phyloP scores from a whole-genome alignment of 305 asterid species.

The Fraxinus baroniana region DNA sequence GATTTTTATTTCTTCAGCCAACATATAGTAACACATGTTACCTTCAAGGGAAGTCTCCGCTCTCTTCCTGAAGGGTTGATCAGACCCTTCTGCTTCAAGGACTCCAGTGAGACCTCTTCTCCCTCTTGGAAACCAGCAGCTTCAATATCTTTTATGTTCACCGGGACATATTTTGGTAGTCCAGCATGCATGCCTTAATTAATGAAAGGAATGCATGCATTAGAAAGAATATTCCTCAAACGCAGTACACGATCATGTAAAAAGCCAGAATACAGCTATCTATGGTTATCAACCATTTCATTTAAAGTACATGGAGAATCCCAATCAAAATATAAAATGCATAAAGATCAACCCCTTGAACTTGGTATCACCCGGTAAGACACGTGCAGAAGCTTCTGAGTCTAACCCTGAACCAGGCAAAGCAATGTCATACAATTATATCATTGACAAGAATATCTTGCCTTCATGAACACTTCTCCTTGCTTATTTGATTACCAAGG shows the following conservation, averaged over 20 bases:
- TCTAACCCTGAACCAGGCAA: background rate
- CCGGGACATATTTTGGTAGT: slow-evolving; percentile 81
- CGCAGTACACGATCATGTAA: background rate
- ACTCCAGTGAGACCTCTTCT: slow-evolving; percentile 77
- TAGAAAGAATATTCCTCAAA: background rate
- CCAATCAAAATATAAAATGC: background rate
- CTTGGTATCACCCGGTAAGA: background rate
- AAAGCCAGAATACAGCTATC: background rate
- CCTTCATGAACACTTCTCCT: background rate
- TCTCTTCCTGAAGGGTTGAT: slow-evolving; percentile 97
- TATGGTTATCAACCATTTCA: background rate
- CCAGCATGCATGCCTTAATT: slow-evolving; percentile 86
- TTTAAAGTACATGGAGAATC: background rate
- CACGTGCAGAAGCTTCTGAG: background rate
- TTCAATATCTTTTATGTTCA: slow-evolving; percentile 77
- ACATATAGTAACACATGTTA: slow-evolving; percentile 9
- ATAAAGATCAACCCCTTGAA: background rate
- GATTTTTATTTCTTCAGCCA: background rate
- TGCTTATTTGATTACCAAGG: background rate
- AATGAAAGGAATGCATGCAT: background rate
- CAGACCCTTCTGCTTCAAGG: slow-evolving; percentile 76
- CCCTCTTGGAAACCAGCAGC: slow-evolving; percentile 87
- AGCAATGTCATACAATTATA: background rate
- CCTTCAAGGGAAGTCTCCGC: slow-evolving; percentile 89
- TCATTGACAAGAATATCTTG: background rate